Evolutionary conservation across 192 early-diverging fungal genomes (phyloP), one percentile per base, ranked within the genome.

Genomic region (Coemansia sp.): DNA sequence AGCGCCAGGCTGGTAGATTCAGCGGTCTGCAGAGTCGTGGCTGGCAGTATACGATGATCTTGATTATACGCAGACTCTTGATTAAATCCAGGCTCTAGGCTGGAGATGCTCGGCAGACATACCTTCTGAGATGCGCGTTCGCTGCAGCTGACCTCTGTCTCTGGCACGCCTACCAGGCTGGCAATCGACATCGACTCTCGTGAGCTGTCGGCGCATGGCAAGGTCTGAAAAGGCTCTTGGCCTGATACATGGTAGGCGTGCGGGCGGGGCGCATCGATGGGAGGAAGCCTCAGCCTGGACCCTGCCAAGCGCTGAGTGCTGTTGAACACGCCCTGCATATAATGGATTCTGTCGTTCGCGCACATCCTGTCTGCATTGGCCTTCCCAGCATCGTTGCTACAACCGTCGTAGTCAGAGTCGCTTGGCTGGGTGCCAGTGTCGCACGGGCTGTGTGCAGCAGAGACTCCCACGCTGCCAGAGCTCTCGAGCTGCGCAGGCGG

Each of bases 131-230:
- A 17, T n/a, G 40, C 6, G 10, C 18, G 42, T 7, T 26, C 11
- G 24, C 14, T n/a, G 9, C 26, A 25, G 24, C 25, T 55, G 40
- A 14, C 52, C 9, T 17, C n/a, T 18, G 61, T 9, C 49, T 48
- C 58, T 31, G 60, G 56, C 17, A 56, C 21, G 17, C 59, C 67
- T 4, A 72, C 63, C 12, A 78, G 60, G 31, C 63, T 62, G 25
- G 75, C 61, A 48, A 71, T 72, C 8, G 75, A 68, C 38, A 67
- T 68, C 12, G 70, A 34, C 59, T 78, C 70, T 3, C 65, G 61
- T 24, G 56, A 50, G 23, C 57, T 38, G 40, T 25, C 31, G 5
- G 34, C 17, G 7, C 47, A 48, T 2, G 47, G 18, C 40, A 44
- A 44, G 15, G 4, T 5, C 15, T 44, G 40, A 15, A 9, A n/a